Conservation (phyloP, 2,329 filamentous ascomycete genomes). For the Microcyclosporella mali region DNA sequence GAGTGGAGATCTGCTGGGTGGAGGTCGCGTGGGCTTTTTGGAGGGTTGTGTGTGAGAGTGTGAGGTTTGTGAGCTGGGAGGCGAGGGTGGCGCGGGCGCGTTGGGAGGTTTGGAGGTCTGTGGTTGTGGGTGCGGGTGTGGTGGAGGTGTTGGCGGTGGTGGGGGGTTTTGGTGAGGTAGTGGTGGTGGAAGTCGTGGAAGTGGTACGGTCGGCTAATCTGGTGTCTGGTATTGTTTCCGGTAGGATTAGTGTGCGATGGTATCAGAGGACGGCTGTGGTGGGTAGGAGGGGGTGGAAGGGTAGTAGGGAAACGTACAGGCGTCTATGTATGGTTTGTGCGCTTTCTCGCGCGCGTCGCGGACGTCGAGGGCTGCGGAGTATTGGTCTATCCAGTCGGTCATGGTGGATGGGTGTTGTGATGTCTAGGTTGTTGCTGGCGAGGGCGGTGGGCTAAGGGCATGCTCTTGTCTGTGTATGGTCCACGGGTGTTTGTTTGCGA, state of each 20-base stretch:
- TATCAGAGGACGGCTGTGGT: too few species aligned
- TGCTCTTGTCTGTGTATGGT: too few species aligned
- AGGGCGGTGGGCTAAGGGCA: too few species aligned
- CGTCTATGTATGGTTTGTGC: constrained; percentile 64
- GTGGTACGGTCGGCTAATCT: constrained; percentile 42
- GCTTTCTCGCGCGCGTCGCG: constrained; percentile 63
- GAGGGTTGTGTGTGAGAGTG: constrained; percentile 59
- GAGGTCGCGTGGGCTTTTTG: constrained; percentile 57
- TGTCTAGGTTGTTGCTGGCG: too few species aligned
- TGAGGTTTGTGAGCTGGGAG: constrained; percentile 55
- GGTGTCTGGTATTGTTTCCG: too few species aligned
- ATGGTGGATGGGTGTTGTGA: too few species aligned
- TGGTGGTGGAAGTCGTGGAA: constrained; percentile 45
- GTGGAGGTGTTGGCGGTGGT: constrained; percentile 40
- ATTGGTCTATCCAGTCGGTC: constrained; percentile 56
- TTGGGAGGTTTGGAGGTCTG: constrained; percentile 71
- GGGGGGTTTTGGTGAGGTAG: constrained; percentile 38
- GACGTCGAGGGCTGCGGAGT: constrained; percentile 66
- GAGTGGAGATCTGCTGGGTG: constrained; percentile 51
- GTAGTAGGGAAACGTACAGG: constrained; percentile 54
- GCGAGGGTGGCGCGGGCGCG: constrained; percentile 70
- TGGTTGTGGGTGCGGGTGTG: constrained; percentile 9
- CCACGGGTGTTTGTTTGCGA: too few species aligned
- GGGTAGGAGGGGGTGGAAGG: not conserved
- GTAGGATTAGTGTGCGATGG: too few species aligned